phyloP scores from a whole-genome alignment of 2,329 filamentous ascomycete genomes.

The Aspergillus udagawae region DNA sequence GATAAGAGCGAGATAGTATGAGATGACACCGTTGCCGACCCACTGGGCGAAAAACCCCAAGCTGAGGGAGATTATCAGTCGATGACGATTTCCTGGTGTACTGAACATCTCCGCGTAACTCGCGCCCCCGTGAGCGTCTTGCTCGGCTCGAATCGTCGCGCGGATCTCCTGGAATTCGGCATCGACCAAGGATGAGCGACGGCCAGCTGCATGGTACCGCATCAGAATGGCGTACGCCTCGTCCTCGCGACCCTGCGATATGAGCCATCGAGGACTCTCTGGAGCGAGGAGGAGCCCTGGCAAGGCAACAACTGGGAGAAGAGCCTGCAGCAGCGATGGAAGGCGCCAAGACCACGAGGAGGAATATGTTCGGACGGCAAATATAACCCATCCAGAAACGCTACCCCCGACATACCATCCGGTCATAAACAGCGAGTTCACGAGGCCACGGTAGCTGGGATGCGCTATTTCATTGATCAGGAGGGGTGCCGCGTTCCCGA shows the following conservation, averaged over 20 bases:
- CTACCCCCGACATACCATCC: slow-evolving; percentile 30
- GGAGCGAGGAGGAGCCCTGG: slow-evolving; percentile 15
- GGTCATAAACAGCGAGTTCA: slow-evolving; percentile 33
- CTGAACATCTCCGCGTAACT: slow-evolving; percentile 17
- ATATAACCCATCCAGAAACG: slow-evolving; percentile 26
- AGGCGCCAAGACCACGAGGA: slow-evolving; percentile 22
- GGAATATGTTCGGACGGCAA: slow-evolving; percentile 16
- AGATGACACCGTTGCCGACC: slow-evolving; percentile 25
- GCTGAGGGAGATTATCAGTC: slow-evolving; percentile 10
- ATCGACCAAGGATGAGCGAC: slow-evolving; percentile 11
- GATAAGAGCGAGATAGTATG: slow-evolving; percentile 16
- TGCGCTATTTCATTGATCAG: slow-evolving; percentile 46
- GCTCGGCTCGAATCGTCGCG: slow-evolving; percentile 13
- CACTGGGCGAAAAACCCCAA: slow-evolving; percentile 17
- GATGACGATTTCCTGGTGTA: slow-evolving; percentile 10
- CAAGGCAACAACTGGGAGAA: slow-evolving; percentile 15
- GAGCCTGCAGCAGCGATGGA: slow-evolving; percentile 18
- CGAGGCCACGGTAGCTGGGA: slow-evolving; percentile 35
- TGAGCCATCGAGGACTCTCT: slow-evolving; percentile 21
- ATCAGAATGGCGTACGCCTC: slow-evolving; percentile 14
- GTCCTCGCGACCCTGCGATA: slow-evolving; percentile 12
- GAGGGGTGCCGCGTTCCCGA: slow-evolving; percentile 30
- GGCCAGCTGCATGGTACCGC: slow-evolving; percentile 18
- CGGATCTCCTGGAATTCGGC: slow-evolving; percentile 17
- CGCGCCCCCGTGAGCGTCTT: slow-evolving; percentile 6